phyloP scores from a whole-genome alignment of 176 grass and related monocot genomes.

The Cymbopogon citratus region DNA sequence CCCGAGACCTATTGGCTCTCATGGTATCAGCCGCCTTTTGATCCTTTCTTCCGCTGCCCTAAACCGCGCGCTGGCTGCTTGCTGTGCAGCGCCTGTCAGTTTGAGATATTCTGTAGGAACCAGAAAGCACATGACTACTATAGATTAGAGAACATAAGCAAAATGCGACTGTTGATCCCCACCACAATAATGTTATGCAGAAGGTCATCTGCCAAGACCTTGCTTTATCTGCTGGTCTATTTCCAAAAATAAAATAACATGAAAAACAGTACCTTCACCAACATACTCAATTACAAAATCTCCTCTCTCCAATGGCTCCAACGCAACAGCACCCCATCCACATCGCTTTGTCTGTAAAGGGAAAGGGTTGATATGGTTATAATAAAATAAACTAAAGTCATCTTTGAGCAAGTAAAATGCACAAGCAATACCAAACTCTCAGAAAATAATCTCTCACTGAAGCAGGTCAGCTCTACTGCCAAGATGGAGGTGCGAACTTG shows the following conservation, averaged over 20 bases:
- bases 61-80: no score
- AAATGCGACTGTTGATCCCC: no score
- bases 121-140: no score
- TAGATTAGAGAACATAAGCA: no score
- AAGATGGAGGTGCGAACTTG: neutral
- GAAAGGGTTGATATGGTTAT: neutral
- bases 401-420: neutral
- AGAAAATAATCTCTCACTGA: neutral
- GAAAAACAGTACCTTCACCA: conserved; percentile 71
- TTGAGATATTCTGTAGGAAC: no score
- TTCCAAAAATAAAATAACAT: neutral
- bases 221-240: no score
- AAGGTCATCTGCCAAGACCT: no score
- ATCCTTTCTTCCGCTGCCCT: no score
- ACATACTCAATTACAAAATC: conserved; percentile 99
- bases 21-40: no score
- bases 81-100: no score
- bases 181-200: no score
- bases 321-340: conserved; percentile 89
- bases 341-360: conserved; percentile 70
- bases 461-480: neutral
- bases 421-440: neutral
- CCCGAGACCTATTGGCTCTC: no score
- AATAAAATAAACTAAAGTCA: conserved; percentile 5
- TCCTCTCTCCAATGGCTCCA: conserved; percentile 75